These are phyloP conservation scores for Pogostemon cablin DNA, from an alignment of 257 asterid species.

Conservation along the genomic window DNA sequence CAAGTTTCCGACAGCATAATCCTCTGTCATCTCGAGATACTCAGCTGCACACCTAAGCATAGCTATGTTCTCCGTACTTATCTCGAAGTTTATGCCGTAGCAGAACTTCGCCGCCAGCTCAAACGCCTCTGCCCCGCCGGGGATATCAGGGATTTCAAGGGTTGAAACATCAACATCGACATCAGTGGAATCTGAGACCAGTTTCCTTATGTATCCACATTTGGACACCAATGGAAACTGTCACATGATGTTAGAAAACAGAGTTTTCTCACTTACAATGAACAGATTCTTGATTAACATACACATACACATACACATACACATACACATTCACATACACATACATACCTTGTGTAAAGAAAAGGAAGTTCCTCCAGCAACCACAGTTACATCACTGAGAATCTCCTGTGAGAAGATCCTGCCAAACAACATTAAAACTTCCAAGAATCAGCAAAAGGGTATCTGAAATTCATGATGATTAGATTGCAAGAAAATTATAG, in stretches of 20 bases:
- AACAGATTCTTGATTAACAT: no score
- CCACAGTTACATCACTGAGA: slow-evolving; percentile 71
- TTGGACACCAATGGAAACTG: slow-evolving; percentile 91
- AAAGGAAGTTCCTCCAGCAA: slow-evolving; percentile 70
- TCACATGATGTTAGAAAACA: not conserved
- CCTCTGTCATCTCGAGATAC: slow-evolving; percentile 87
- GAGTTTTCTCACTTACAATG: no score
- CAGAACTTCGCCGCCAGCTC: slow-evolving; percentile 89
- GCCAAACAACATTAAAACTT: slow-evolving; percentile 27
- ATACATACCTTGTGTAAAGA: slow-evolving; percentile 74
- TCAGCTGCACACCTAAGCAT: slow-evolving; percentile 73
- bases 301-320: not conserved
- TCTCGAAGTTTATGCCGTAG: slow-evolving; percentile 82
- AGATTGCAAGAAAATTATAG: not conserved
- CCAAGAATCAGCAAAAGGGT: not conserved
- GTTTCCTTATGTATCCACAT: slow-evolving; percentile 71
- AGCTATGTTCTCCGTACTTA: slow-evolving; percentile 70
- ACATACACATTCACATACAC: not conserved
- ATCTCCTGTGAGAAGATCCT: slow-evolving; percentile 92
- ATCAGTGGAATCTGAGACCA: slow-evolving; percentile 54
- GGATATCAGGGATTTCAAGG: slow-evolving; percentile 63
- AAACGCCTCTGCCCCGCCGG: slow-evolving; percentile 86
- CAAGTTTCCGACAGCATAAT: slow-evolving; percentile 63
- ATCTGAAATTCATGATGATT: not conserved
- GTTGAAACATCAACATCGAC: slow-evolving; percentile 45